Evolutionary conservation across 768 basidiomycete genomes (phyloP).

Genomic region (Tylopilus felleus): DNA sequence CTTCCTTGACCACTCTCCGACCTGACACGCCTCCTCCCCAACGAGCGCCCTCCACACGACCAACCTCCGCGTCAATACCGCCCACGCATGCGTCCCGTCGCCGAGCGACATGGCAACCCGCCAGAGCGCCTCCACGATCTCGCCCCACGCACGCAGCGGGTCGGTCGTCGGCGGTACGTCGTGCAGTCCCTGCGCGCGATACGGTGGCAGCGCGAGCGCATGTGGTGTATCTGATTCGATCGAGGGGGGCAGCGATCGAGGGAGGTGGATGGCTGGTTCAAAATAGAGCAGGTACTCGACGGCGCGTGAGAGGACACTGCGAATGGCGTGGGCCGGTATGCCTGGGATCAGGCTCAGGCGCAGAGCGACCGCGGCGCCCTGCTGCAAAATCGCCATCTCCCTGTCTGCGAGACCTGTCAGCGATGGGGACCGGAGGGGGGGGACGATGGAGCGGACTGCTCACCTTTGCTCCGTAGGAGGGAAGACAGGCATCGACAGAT

Average conservation of each 20-base stretch:
- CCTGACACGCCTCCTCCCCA: conserved; percentile 34
- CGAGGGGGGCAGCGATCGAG: neutral
- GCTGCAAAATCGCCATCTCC: conserved; percentile 16
- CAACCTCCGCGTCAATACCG: conserved; percentile 48
- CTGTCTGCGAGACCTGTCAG: conserved; percentile 10
- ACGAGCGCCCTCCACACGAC: conserved; percentile 53
- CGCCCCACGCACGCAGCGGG: conserved; percentile 45
- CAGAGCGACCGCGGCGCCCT: conserved; percentile 32
- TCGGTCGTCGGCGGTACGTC: conserved; percentile 27
- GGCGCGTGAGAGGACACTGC: conserved; percentile 30
- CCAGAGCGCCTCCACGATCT: conserved; percentile 48
- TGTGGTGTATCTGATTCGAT: neutral
- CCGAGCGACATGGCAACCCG: conserved; percentile 21
- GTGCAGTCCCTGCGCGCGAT: conserved; percentile 37
- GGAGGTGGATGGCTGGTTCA: conserved; percentile 21
- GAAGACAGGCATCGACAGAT: conserved; percentile 49
- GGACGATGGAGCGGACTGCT: neutral
- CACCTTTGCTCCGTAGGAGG: conserved; percentile 17
- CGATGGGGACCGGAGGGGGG: neutral
- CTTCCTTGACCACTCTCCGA: conserved; percentile 58
- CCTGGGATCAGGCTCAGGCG: conserved; percentile 37
- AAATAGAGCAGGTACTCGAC: conserved; percentile 27
- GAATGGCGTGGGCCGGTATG: conserved; percentile 24
- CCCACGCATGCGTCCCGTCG: conserved; percentile 40
- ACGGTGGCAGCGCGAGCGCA: conserved; percentile 27